Percentiles rank a stretch among this genome's conserved stretches.
These are phyloP conservation scores for Colletotrichum neosansevieriae DNA, from an alignment of 2,329 filamentous ascomycete species.

Conservation along the genomic window DNA sequence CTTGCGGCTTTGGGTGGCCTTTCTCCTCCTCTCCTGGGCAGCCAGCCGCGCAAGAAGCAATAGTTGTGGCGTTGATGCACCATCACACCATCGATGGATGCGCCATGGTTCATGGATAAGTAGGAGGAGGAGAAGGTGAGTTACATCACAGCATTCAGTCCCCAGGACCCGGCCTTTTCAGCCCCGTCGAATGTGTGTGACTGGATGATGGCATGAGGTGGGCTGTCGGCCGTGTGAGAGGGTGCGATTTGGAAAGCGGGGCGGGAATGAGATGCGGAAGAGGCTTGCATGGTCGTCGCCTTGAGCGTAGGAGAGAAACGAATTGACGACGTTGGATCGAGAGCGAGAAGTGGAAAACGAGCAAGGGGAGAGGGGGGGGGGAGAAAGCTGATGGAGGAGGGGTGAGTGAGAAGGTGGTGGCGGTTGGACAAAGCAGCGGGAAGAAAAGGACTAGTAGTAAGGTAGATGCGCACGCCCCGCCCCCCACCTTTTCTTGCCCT, in stretches of 20 bases:
- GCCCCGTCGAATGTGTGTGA: conserved; percentile 5
- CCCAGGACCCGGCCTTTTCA: conserved; percentile 20
- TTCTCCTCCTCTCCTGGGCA: conserved; percentile 1
- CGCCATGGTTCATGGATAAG: conserved; percentile 6
- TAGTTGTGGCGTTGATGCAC: conserved; percentile 26
- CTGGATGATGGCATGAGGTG: conserved; percentile 23
- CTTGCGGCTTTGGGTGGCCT: background rate
- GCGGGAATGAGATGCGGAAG: conserved; percentile 19
- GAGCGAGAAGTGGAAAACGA: background rate
- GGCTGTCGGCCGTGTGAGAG: conserved; percentile 2
- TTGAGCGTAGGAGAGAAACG: conserved; percentile 15
- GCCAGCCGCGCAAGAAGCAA: conserved; percentile 25
- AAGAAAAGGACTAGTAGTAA: background rate
- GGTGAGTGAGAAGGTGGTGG: conserved; percentile 18
- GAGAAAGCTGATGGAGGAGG: conserved; percentile 11
- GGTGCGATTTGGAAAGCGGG: conserved; percentile 12
- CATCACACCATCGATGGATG: conserved; percentile 31
- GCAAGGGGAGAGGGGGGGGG: background rate
- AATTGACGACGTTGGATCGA: background rate
- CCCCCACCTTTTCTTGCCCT: too few relatives aligned
- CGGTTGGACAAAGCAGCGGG: background rate
- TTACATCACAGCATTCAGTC: conserved; percentile 10
- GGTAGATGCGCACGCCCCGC: conserved; percentile 21
- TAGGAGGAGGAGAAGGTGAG: background rate
- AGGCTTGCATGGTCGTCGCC: conserved; percentile 31